A percentile compares a stretch with the other conserved stretches of the same genome.
Conservation (phyloP, 2,329 filamentous ascomycete species). For the Arachnomyces sp. region DNA sequence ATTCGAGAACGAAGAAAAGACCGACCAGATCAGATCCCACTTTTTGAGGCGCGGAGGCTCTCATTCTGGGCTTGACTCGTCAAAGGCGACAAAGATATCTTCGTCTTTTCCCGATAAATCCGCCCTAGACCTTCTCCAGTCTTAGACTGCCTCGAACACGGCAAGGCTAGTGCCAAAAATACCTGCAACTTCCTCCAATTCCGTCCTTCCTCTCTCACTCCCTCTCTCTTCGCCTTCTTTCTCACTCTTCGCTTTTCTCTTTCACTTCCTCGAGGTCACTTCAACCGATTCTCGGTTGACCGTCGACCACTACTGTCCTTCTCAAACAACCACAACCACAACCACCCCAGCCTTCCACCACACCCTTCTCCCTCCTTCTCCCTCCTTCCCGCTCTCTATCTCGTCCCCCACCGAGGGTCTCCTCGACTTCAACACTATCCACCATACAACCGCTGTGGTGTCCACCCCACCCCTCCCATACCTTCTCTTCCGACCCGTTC, state of each 20-base stretch:
- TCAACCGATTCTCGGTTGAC: slow-evolving; percentile 1
- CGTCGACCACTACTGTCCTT: too few relatives aligned
- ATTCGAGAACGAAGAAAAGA: too few relatives aligned
- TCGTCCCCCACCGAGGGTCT: not conserved
- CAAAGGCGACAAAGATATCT: too few relatives aligned
- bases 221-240: slow-evolving; percentile 20
- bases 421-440: slow-evolving; percentile 14
- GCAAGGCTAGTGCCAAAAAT: too few relatives aligned
- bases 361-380: slow-evolving; percentile 1
- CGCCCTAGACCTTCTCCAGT: too few relatives aligned
- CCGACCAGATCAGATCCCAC: too few relatives aligned
- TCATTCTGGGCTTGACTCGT: too few relatives aligned
- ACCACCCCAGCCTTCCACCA: not conserved
- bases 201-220: slow-evolving; percentile 12
- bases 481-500: slow-evolving; percentile 8
- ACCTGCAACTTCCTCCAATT: slow-evolving; percentile 2
- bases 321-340: too few relatives aligned
- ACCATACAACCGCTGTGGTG: slow-evolving; percentile 5
- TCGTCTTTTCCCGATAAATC: too few relatives aligned
- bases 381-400: slow-evolving; percentile 1
- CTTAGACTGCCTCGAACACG: too few relatives aligned
- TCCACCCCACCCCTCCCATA: not conserved
- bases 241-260: slow-evolving; percentile 17
- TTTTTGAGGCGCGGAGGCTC: too few relatives aligned
- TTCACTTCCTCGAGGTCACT: slow-evolving; percentile 17